Evolutionary conservation across 2,329 filamentous ascomycete species (phyloP).

Genomic region (Seiridium cupressi): DNA sequence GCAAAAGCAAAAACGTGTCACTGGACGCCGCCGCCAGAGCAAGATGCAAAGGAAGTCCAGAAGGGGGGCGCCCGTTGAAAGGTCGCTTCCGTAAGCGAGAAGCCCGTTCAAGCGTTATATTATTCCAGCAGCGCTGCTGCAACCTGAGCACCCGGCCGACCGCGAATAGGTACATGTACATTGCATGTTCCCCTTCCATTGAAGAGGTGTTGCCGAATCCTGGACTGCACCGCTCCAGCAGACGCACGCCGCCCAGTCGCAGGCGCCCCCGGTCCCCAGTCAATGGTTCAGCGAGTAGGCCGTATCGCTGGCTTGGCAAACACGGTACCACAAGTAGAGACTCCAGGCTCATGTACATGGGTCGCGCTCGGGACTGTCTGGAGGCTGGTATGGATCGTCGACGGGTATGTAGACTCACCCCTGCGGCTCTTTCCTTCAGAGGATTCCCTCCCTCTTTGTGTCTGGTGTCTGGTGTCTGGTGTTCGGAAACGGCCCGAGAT

Average conservation of each 20-base stretch:
- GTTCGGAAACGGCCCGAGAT: neutral
- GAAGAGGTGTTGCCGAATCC: neutral
- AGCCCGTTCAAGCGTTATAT: neutral
- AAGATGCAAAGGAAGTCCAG: no score
- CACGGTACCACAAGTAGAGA: neutral
- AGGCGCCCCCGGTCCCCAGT: neutral
- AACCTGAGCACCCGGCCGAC: neutral
- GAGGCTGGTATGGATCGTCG: no score
- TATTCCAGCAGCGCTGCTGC: neutral
- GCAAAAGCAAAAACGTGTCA: no score
- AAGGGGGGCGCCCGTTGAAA: neutral
- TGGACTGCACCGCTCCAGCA: neutral
- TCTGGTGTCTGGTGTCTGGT: neutral
- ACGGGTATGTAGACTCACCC: no score
- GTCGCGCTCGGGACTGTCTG: no score
- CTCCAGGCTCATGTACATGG: neutral
- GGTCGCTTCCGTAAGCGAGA: neutral
- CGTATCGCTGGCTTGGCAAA: neutral
- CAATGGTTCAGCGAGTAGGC: neutral
- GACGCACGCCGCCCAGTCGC: neutral
- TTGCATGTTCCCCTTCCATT: neutral
- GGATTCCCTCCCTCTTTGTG: neutral
- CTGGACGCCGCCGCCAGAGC: no score
- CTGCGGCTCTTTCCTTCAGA: neutral
- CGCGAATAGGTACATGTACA: neutral